Base-by-base conservation (phyloP, 2,329 filamentous ascomycete species). In the Talaromyces piceae region DNA sequence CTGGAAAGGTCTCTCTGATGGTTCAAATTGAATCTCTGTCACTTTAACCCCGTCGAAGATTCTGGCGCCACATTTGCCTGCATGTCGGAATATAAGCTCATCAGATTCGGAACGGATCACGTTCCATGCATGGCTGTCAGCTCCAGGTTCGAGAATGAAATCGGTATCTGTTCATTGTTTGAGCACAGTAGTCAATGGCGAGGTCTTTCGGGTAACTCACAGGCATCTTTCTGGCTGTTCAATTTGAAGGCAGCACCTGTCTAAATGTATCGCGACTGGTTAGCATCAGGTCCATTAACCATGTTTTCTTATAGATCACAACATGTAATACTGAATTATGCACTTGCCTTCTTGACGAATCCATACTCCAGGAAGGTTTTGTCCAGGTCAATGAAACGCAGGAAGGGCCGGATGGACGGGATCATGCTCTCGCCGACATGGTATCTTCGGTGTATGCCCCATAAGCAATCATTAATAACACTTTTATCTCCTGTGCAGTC, bases 161-260 rank as follows among this genome's bases (percentile, higher is more conserved):
- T 76, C 68, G 41, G 72, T 75, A 54, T 67, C 70, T 72, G 30
- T 43, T 4, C 3, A 41, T 16, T 43, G 9, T 7, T n/a, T 18
- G 27, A 31, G 7, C 44, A 43, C 48, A 20, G 20, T 7, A 41
- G 9, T 41, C 63, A 49, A 69, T 68, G 67, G 78, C 57, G 78
- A 78, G 0, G 59, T 68, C 75, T 75, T 78, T 51, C 55, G 71
- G 7, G 76, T 75, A 12, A 76, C 78, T 62, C 77, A 76, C 25
- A 78, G 61, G 0, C 64, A 69, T 67, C 68, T 68, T 3, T 59
- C 66, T 47, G 67, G 64, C 3, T 59, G 61, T 68, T 70, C 4
- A 74, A 53, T 39, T 65, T 68, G 57, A 75, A 75, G 3, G 63
- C 62, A 4, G 68, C 71, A 20, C 73, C 72, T n/a, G 57, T 62